These are phyloP conservation scores for Malus hybrid DNA, from an alignment of 331 rosid species.

Conservation along the genomic window DNA sequence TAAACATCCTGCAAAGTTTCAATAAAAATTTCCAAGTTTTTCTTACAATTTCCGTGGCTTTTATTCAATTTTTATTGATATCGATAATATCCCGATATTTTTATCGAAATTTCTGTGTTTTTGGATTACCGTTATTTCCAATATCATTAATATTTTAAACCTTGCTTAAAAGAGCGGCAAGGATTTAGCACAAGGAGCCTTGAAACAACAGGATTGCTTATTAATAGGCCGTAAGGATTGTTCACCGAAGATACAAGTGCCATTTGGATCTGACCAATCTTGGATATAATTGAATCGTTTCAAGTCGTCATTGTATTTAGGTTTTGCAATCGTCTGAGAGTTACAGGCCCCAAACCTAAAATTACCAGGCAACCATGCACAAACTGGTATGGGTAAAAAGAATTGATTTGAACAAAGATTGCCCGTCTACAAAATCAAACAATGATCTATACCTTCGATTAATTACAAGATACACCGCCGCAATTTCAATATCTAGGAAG, in stretches of 20 bases:
- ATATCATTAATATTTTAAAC: too few species aligned
- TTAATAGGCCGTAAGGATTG: not conserved
- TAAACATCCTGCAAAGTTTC: too few species aligned
- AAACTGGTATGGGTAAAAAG: conserved; percentile 34
- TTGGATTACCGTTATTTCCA: too few species aligned
- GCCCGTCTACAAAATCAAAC: conserved; percentile 28
- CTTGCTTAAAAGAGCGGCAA: not conserved
- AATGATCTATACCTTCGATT: conserved; percentile 52
- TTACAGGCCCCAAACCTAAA: not conserved
- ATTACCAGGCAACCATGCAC: not conserved
- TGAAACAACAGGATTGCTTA: not conserved
- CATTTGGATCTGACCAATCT: not conserved
- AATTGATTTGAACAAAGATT: conserved; percentile 47
- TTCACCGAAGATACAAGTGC: not conserved
- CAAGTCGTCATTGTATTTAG: not conserved
- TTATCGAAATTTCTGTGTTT: too few species aligned
- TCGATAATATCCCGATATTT: too few species aligned
- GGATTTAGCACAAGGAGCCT: not conserved
- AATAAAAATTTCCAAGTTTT: too few species aligned
- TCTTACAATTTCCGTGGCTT: too few species aligned
- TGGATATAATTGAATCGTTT: not conserved
- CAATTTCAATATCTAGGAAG: conserved; percentile 48
- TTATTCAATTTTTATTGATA: too few species aligned
- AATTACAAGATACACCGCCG: conserved; percentile 37
- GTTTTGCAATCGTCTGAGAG: not conserved